Evolutionary conservation across 1,284 basidiomycete genomes (phyloP).

Genomic region (Cutaneotrichosporon cutaneum): DNA sequence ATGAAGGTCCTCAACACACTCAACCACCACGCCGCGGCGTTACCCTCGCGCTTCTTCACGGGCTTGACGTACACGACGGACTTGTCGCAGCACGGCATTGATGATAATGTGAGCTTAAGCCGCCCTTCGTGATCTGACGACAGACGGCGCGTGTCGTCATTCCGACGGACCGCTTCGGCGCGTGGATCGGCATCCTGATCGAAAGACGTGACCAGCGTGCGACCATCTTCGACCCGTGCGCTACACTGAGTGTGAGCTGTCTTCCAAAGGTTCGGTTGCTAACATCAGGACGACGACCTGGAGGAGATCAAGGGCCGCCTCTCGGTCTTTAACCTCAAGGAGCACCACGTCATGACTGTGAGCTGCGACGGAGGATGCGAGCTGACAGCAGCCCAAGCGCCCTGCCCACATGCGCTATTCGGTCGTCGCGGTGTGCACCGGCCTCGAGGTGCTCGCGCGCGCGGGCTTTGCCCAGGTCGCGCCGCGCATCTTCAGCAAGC

Average conservation of each 20-base stretch:
- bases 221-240: not conserved
- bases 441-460: conserved; percentile 7
- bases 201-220: not conserved
- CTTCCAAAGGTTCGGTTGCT: too few species aligned
- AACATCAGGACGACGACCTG: not conserved
- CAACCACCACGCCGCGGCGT: not conserved
- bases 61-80: not conserved
- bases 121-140: not conserved
- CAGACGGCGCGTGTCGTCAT: conserved; percentile 1
- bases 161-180: not conserved
- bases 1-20: not conserved
- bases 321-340: not conserved
- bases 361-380: not conserved
- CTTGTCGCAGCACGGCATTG: not conserved
- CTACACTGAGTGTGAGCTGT: not conserved
- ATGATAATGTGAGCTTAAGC: not conserved
- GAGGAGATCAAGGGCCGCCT: conserved; percentile 3
- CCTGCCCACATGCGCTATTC: conserved; percentile 5
- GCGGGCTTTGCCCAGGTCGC: not conserved
- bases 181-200: conserved; percentile 3
- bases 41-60: not conserved
- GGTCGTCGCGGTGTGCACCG: not conserved
- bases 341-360: not conserved
- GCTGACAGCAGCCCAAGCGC: conserved; percentile 7
- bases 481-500: not conserved